phyloP scores from a whole-genome alignment of 352 stramenopile genomes.

The Pythium oligandrum region DNA sequence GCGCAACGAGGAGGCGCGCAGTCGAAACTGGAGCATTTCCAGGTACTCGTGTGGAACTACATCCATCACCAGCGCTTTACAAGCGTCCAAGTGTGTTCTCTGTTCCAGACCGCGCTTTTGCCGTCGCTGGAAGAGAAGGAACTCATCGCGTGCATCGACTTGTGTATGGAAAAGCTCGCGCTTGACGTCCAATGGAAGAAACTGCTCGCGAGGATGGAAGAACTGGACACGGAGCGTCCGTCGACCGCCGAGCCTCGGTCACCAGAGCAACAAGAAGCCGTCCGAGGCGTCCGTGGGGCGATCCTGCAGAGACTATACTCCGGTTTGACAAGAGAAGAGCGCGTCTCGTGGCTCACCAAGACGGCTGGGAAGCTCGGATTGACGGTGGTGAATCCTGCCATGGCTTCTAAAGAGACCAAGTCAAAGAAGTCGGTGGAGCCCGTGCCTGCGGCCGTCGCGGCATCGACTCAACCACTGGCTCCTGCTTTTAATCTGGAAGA shows the following conservation, averaged over 20 bases:
- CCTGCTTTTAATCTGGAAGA: constrained; percentile 29
- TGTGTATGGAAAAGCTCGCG: constrained; percentile 31
- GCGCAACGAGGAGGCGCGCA: constrained; percentile 5
- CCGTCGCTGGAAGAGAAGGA: constrained; percentile 47
- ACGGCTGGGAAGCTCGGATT: constrained; percentile 10
- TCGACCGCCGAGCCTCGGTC: too few relatives aligned
- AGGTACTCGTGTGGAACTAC: constrained; percentile 61
- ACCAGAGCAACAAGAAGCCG: not conserved
- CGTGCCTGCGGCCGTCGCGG: constrained; percentile 1
- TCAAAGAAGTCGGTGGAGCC: not conserved
- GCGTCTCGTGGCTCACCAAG: constrained; percentile 43
- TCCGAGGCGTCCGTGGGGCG: constrained; percentile 26
- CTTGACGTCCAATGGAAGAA: constrained; percentile 41
- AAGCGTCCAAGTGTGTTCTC: constrained; percentile 36
- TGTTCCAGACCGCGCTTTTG: constrained; percentile 39
- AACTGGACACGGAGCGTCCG: constrained; percentile 22
- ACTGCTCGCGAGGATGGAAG: constrained; percentile 32
- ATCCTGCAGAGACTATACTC: constrained; percentile 33
- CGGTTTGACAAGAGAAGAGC: constrained; percentile 37
- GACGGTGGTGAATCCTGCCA: too few relatives aligned
- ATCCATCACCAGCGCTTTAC: constrained; percentile 42
- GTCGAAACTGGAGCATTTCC: constrained; percentile 41
- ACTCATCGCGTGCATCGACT: constrained; percentile 27
- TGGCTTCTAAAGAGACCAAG: too few relatives aligned
- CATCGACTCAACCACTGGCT: not conserved